phyloP scores from a whole-genome alignment of 495 filamentous ascomycete species.

The Lasiosphaeris hirsuta region DNA sequence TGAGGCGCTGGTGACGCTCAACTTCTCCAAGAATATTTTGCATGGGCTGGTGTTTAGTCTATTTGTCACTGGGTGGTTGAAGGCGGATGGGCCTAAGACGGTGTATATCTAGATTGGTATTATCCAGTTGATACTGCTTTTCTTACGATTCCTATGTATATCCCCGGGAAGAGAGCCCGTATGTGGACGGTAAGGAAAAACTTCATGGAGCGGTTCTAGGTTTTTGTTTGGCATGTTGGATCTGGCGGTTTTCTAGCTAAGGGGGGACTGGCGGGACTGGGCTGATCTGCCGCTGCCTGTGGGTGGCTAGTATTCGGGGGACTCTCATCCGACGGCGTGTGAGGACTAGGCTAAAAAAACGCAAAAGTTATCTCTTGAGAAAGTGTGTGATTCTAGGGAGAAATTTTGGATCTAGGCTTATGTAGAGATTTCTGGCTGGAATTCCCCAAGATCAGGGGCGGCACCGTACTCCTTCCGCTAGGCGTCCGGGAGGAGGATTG shows the following conservation, averaged over 20 bases:
- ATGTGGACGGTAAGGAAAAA: slow-evolving; percentile 94
- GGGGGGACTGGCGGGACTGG: too few relatives aligned
- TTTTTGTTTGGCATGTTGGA: not conserved
- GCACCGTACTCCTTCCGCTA: too few relatives aligned
- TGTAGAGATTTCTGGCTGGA: too few relatives aligned
- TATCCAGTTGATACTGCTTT: slow-evolving; percentile 73
- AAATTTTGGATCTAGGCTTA: too few relatives aligned
- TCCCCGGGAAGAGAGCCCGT: slow-evolving; percentile 85
- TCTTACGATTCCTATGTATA: slow-evolving; percentile 90
- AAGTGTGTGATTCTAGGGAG: too few relatives aligned
- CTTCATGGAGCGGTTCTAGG: slow-evolving; percentile 82
- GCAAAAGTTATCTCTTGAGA: too few relatives aligned
- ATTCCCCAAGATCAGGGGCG: too few relatives aligned
- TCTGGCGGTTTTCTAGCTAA: not conserved
- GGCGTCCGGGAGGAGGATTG: too few relatives aligned
- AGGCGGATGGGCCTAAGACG: slow-evolving; percentile 66
- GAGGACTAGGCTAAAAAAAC: too few relatives aligned
- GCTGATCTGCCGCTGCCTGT: too few relatives aligned
- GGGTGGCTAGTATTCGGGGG: too few relatives aligned
- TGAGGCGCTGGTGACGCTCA: slow-evolving; percentile 90
- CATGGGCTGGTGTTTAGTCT: slow-evolving; percentile 87
- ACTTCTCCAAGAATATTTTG: slow-evolving; percentile 91
- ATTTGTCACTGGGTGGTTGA: slow-evolving; percentile 86
- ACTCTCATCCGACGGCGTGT: too few relatives aligned
- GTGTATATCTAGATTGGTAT: slow-evolving; percentile 80